Conservation (phyloP, 139 green algal species). For the Gonium pectorale region DNA sequence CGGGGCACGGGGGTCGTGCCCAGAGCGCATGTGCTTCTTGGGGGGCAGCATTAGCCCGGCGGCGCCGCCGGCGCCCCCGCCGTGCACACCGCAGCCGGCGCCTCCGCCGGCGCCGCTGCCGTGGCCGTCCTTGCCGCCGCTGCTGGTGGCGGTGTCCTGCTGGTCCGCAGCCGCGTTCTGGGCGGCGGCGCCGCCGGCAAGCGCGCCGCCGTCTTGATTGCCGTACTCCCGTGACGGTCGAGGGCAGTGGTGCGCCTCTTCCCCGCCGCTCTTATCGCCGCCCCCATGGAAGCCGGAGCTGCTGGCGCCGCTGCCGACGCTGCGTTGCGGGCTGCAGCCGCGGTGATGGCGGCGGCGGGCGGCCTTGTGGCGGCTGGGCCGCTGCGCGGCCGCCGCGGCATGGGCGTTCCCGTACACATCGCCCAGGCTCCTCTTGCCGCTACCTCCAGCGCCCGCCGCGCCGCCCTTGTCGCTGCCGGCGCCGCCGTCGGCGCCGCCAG, state of each 20-base stretch:
- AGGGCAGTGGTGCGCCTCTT: slow-evolving; percentile 57
- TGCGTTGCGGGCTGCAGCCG: slow-evolving; percentile 43
- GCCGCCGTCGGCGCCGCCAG: not conserved
- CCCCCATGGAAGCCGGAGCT: slow-evolving; percentile 57
- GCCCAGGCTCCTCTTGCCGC: slow-evolving; percentile 1
- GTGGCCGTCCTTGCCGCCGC: slow-evolving; percentile 27
- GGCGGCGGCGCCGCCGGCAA: not conserved
- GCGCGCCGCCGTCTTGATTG: slow-evolving; percentile 5
- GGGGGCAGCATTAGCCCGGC: no score
- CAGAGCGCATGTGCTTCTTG: no score
- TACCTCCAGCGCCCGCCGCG: not conserved
- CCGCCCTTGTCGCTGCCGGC: no score
- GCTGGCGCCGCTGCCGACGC: slow-evolving; percentile 58
- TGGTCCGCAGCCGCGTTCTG: slow-evolving; percentile 16
- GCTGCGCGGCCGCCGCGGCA: not conserved
- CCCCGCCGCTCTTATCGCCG: slow-evolving; percentile 51
- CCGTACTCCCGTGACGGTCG: slow-evolving; percentile 47
- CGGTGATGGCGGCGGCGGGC: slow-evolving; percentile 44
- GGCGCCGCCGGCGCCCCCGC: no score
- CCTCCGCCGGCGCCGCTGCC: not conserved
- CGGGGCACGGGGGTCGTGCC: no score
- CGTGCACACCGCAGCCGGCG: slow-evolving; percentile 1
- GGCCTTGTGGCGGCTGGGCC: slow-evolving; percentile 33
- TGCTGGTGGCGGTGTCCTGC: slow-evolving; percentile 56
- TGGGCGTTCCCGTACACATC: slow-evolving; percentile 23